A percentile compares a stretch with the other conserved stretches of the same genome.
Conservation (phyloP, 805 yeast species). For the Zygoascus flipseniorum region DNA sequence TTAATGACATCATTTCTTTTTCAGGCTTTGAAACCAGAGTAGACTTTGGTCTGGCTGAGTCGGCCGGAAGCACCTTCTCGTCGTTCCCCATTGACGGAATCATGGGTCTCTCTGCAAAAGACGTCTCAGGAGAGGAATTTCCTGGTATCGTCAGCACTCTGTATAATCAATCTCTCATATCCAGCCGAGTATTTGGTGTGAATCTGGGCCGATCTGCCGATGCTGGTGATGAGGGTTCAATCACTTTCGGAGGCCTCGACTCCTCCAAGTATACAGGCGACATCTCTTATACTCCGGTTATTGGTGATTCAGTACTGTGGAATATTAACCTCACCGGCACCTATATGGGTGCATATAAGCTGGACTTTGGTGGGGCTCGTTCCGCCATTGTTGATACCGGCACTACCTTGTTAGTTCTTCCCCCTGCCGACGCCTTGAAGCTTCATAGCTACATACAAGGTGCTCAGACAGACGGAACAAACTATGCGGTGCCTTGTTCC, state of each 20-base stretch:
- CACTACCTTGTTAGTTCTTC: slow-evolving; percentile 52
- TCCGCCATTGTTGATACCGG: slow-evolving; percentile 55
- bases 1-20: slow-evolving; percentile 31
- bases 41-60: slow-evolving; percentile 44
- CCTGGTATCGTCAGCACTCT: slow-evolving; percentile 22
- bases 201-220: slow-evolving; percentile 32
- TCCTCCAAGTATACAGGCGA: slow-evolving; percentile 35
- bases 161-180: slow-evolving; percentile 17
- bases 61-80: slow-evolving; percentile 46
- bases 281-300: slow-evolving; percentile 31
- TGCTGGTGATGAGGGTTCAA: slow-evolving; percentile 32
- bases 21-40: slow-evolving; percentile 31
- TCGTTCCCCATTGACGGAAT: slow-evolving; percentile 51
- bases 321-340: slow-evolving; percentile 35
- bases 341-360: slow-evolving; percentile 28
- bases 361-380: slow-evolving; percentile 27
- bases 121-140: slow-evolving; percentile 28
- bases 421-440: slow-evolving; percentile 44
- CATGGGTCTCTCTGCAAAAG: slow-evolving; percentile 47
- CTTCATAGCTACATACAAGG: slow-evolving; percentile 45
- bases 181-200: slow-evolving; percentile 36
- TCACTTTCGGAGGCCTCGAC: slow-evolving; percentile 38
- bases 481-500: slow-evolving; percentile 53
- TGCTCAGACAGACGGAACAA: slow-evolving; percentile 51
- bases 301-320: slow-evolving; percentile 38